A percentile compares a stretch with the other conserved stretches of the same genome.
These are phyloP conservation scores for Termitomyces sp. DNA, from an alignment of 768 basidiomycete species.

Conservation along the genomic window DNA sequence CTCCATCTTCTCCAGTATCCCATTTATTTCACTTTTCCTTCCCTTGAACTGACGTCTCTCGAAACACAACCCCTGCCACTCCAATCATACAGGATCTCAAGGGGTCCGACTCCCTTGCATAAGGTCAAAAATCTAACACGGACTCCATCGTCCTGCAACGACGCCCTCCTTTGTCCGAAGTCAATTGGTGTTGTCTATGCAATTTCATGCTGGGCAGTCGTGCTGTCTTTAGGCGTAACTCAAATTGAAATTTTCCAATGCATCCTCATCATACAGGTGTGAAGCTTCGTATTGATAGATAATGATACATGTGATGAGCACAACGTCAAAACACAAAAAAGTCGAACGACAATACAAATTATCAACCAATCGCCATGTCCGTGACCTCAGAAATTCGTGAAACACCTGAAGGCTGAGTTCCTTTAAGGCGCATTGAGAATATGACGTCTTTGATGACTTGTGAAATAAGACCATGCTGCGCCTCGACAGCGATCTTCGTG, in stretches of 20 bases:
- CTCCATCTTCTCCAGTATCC: too few species aligned
- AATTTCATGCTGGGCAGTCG: not conserved
- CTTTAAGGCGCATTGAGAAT: conserved; percentile 59
- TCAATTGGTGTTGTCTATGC: not conserved
- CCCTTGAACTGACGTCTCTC: not conserved
- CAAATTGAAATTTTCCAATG: not conserved
- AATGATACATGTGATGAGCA: not conserved
- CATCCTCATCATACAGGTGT: not conserved
- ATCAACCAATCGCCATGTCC: conserved; percentile 45
- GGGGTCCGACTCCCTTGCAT: not conserved
- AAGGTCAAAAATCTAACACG: not conserved
- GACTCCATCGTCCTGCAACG: not conserved
- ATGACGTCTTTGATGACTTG: conserved; percentile 92
- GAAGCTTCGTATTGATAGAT: not conserved
- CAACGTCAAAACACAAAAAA: not conserved
- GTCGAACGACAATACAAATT: not conserved
- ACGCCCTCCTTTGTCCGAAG: not conserved
- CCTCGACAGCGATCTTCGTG: conserved; percentile 84
- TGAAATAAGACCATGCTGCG: conserved; percentile 89
- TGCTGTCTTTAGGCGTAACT: not conserved
- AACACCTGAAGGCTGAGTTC: conserved; percentile 10
- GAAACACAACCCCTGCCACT: too few species aligned
- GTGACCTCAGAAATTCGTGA: conserved; percentile 32
- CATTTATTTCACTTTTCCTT: too few species aligned
- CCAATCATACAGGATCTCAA: not conserved